A percentile compares a stretch with the other conserved stretches of the same genome.
Conservation (phyloP, 257 asterid species). For the Scutellaria baicalensis region DNA sequence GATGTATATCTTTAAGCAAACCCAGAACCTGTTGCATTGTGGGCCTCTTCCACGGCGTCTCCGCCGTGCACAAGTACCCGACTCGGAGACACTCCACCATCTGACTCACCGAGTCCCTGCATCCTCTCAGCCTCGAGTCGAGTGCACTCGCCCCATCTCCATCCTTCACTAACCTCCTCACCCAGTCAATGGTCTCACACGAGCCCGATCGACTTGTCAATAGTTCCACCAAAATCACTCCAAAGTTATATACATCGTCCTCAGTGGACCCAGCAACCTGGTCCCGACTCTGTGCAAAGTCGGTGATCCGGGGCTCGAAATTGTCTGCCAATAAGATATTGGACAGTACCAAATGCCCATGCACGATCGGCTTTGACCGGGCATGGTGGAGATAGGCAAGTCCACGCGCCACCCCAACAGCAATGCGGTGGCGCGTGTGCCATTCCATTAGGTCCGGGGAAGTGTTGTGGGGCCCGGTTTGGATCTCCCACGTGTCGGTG, state of each 20-base stretch:
- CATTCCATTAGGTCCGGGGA: slow-evolving; percentile 68
- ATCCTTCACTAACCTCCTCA: slow-evolving; percentile 51
- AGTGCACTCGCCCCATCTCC: slow-evolving; percentile 54
- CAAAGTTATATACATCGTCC: slow-evolving; percentile 70
- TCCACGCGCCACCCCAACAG: slow-evolving; percentile 95
- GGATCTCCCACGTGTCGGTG: slow-evolving; percentile 85
- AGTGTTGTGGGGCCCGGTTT: slow-evolving; percentile 19
- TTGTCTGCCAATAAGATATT: slow-evolving; percentile 67
- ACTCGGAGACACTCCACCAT: slow-evolving; percentile 92
- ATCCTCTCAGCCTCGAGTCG: slow-evolving; percentile 47
- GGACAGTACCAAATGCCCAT: slow-evolving; percentile 59
- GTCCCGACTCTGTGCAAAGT: slow-evolving; percentile 42
- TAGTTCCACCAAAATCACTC: slow-evolving; percentile 64
- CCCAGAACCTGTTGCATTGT: slow-evolving; percentile 88
- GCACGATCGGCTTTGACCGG: slow-evolving; percentile 74
- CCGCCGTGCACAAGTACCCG: slow-evolving; percentile 87
- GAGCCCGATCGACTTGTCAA: slow-evolving; percentile 49
- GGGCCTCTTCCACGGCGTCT: slow-evolving; percentile 65
- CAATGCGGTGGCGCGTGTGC: slow-evolving; percentile 97
- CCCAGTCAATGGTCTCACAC: slow-evolving; percentile 39
- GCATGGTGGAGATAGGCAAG: slow-evolving; percentile 93
- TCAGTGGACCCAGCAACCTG: slow-evolving; percentile 34
- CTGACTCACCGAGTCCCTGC: slow-evolving; percentile 49
- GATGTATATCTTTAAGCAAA: slow-evolving; percentile 67
- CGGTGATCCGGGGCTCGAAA: slow-evolving; percentile 74